Evolutionary conservation across 306 rosid species (phyloP), one percentile per base, ranked within the genome.

Genomic region (Echinosophora koreensis): DNA sequence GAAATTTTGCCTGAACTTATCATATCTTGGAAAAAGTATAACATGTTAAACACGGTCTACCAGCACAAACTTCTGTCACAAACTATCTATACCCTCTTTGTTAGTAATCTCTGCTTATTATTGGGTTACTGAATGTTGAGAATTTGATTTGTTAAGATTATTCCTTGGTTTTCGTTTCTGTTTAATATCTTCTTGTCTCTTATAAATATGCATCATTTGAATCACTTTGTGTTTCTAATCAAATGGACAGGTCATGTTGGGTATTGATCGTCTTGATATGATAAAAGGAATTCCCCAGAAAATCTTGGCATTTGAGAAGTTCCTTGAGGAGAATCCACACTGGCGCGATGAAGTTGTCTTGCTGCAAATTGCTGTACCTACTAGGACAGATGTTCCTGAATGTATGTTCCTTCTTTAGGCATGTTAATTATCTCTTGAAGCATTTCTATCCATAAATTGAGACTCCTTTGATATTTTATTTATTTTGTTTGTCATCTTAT

Each of bases 201-300:
- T 22, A 30, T 52, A 54, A 27, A 62, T 73, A 66, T 65, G 80
- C 69, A 66, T 37, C 63, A 58, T 73, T 78, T 67, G 56, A 81
- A 64, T 80, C 78, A 65, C 74, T 38, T 74, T 41, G 52, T 66
- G 42, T 71, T 80, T 59, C 74, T 46, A 35, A 72, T 86, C 70
- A 74, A 78, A 70, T 89, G 86, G 84, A 62, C 81, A 95, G 99
- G 91, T 95, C 67, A 95, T 95, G 93, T 64, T 92, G 85, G 98
- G 98, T 3, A 96, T 95, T 72, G 97, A 92, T 84, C 97, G 97
- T 77, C 98, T 95, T 64, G 98, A 95, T 86, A 95, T 92, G 97
- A 95, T 95, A 70, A 95, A 95, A 85, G 98, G 98, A 82, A 92
- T 95, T 58, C 97, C 98, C 54, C 98, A 92, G 60, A 92, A 92